Evolutionary conservation across 1,284 basidiomycete species (phyloP).

Genomic region (Vanrija pseudolonga): DNA sequence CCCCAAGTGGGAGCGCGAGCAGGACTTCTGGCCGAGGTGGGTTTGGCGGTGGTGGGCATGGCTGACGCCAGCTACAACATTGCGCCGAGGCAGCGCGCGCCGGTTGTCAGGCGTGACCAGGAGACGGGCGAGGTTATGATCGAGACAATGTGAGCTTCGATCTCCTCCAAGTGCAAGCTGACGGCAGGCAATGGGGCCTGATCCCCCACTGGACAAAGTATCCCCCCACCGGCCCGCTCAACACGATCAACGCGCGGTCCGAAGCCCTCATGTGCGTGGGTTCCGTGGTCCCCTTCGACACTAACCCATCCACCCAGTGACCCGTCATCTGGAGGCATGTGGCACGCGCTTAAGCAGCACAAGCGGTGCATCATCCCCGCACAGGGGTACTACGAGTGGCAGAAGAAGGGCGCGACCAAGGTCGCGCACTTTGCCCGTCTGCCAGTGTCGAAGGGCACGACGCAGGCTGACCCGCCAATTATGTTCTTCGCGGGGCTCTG

Average conservation of each 20-base stretch:
- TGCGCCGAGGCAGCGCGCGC: slow-evolving; percentile 38
- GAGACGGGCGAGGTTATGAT: slow-evolving; percentile 53
- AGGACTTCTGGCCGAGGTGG: slow-evolving; percentile 35
- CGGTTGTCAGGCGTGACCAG: slow-evolving; percentile 35
- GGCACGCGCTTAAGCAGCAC: slow-evolving; percentile 70
- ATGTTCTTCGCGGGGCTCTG: slow-evolving; percentile 88
- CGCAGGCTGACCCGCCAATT: slow-evolving; percentile 57
- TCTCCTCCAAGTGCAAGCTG: background rate
- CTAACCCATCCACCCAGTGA: slow-evolving; percentile 26
- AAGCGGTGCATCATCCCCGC: slow-evolving; percentile 75
- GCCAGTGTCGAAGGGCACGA: slow-evolving; percentile 1
- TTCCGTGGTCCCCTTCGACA: background rate
- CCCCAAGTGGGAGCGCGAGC: slow-evolving; percentile 35
- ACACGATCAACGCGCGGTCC: slow-evolving; percentile 83
- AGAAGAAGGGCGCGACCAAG: slow-evolving; percentile 71
- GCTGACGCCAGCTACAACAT: slow-evolving; percentile 41
- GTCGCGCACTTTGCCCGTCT: slow-evolving; percentile 76
- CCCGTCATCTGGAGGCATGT: slow-evolving; percentile 60
- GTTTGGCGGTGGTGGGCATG: slow-evolving; percentile 1
- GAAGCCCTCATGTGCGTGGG: slow-evolving; percentile 68
- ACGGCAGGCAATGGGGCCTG: slow-evolving; percentile 80
- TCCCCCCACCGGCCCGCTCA: slow-evolving; percentile 63
- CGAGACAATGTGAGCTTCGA: slow-evolving; percentile 41
- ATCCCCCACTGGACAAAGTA: slow-evolving; percentile 77
- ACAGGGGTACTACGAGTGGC: slow-evolving; percentile 90